A percentile compares a stretch with the other conserved stretches of the same genome.
Conservation (phyloP, 345 rosid species). For the Erucastrum elatum region DNA sequence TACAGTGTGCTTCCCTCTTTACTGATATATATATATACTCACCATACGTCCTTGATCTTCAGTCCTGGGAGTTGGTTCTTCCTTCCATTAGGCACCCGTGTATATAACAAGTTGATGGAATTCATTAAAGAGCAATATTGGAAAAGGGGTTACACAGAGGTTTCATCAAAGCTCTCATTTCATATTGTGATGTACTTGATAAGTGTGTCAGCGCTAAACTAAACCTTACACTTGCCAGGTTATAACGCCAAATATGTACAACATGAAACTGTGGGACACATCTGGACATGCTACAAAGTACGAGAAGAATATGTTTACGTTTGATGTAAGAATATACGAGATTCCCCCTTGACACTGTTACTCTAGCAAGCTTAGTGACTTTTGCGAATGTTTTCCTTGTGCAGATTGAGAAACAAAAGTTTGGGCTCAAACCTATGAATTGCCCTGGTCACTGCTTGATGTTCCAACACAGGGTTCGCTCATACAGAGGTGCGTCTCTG, state of each 20-base stretch:
- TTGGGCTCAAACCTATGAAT: slow-evolving; percentile 97
- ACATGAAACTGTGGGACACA: slow-evolving; percentile 95
- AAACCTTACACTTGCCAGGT: slow-evolving; percentile 57
- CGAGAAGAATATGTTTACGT: slow-evolving; percentile 91
- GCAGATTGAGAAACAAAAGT: slow-evolving; percentile 94
- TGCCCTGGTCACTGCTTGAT: slow-evolving; percentile 98
- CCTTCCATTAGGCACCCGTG: slow-evolving; percentile 84
- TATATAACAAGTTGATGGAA: slow-evolving; percentile 81
- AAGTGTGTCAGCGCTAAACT: slow-evolving; percentile 10
- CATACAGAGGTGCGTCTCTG: slow-evolving; percentile 66
- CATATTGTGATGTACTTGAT: slow-evolving; percentile 12
- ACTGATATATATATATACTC: slow-evolving; percentile 4
- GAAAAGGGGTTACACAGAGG: slow-evolving; percentile 95
- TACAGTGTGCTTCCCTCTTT: slow-evolving; percentile 1
- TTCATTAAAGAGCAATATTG: slow-evolving; percentile 75
- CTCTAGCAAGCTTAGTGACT: slow-evolving; percentile 5
- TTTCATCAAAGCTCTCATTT: slow-evolving; percentile 25
- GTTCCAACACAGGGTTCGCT: slow-evolving; percentile 87
- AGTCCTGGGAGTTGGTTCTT: slow-evolving; percentile 99
- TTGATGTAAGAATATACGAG: slow-evolving; percentile 62
- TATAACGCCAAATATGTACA: slow-evolving; percentile 85
- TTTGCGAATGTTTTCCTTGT: slow-evolving; percentile 9
- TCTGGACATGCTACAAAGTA: slow-evolving; percentile 98
- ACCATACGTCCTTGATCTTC: slow-evolving; percentile 32
- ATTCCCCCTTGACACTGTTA: slow-evolving; percentile 9